Evolutionary conservation across 2,329 filamentous ascomycete species (phyloP).

Genomic region (Neurospora sp.): DNA sequence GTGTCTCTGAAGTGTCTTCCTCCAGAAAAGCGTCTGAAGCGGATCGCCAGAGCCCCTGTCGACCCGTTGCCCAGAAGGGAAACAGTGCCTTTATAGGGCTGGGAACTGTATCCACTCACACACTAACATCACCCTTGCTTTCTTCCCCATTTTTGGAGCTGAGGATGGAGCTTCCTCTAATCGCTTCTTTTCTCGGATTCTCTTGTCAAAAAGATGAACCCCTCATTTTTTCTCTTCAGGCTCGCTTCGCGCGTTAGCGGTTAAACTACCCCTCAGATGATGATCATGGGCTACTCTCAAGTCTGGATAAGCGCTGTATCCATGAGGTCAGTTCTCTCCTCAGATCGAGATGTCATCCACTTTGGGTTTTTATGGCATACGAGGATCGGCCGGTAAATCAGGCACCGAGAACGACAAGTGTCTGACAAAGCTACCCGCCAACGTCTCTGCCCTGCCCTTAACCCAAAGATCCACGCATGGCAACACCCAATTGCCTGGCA

Average conservation of each 20-base stretch:
- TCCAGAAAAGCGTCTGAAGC: background rate
- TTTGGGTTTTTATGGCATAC: background rate
- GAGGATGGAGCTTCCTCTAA: background rate
- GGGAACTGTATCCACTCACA: background rate
- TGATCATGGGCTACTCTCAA: background rate
- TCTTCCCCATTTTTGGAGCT: background rate
- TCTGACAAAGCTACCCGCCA: background rate
- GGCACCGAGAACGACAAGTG: background rate
- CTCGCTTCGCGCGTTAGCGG: background rate
- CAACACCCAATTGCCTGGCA: background rate
- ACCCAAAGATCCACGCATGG: background rate
- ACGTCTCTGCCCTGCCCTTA: background rate
- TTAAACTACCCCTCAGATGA: background rate
- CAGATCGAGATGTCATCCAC: background rate
- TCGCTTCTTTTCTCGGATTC: background rate
- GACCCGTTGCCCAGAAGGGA: background rate
- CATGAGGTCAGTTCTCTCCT: background rate
- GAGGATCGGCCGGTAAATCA: background rate
- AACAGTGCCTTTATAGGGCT: background rate
- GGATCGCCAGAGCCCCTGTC: background rate
- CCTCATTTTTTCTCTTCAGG: background rate
- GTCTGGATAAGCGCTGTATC: background rate
- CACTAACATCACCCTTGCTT: background rate
- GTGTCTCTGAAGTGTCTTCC: background rate
- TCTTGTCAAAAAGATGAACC: background rate